A percentile compares a stretch with the other conserved stretches of the same genome.
These are phyloP conservation scores for Cocos nucifera DNA, from an alignment of 176 grass and related monocot species.

Conservation along the genomic window DNA sequence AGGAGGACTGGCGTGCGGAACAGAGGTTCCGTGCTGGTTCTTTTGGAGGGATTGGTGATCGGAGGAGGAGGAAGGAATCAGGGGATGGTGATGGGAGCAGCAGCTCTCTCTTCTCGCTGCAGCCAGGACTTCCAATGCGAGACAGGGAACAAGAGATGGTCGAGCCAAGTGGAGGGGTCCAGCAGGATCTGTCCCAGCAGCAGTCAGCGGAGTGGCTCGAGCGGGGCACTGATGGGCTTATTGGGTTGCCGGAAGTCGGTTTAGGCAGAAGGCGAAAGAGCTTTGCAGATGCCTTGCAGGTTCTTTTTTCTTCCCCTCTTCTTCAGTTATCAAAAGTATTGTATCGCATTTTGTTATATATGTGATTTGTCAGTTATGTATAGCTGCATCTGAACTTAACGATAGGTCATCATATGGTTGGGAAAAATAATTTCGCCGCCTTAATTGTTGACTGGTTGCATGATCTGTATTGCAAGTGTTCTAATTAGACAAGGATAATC, in stretches of 20 bases:
- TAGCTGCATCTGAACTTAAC: too few relatives aligned
- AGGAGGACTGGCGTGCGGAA: constrained; percentile 72
- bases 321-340: background rate
- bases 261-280: constrained; percentile 48
- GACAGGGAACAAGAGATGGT: constrained; percentile 22
- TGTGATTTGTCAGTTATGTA: too few relatives aligned
- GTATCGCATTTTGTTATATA: too few relatives aligned
- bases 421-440: too few relatives aligned
- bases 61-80: constrained; percentile 22
- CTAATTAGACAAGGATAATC: too few relatives aligned
- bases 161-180: constrained; percentile 22
- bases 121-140: constrained; percentile 28
- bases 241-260: constrained; percentile 39
- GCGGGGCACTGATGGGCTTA: constrained; percentile 42
- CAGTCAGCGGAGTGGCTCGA: constrained; percentile 42
- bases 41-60: background rate
- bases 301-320: constrained; percentile 18
- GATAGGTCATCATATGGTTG: too few relatives aligned
- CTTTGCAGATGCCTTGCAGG: constrained; percentile 91
- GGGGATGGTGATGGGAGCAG: constrained; percentile 17
- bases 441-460: too few relatives aligned
- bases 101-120: constrained; percentile 59
- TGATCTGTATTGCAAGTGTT: too few relatives aligned
- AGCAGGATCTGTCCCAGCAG: constrained; percentile 12
- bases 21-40: constrained; percentile 47